phyloP scores from a whole-genome alignment of 768 basidiomycete species.

The Coprinellus micaceus region DNA sequence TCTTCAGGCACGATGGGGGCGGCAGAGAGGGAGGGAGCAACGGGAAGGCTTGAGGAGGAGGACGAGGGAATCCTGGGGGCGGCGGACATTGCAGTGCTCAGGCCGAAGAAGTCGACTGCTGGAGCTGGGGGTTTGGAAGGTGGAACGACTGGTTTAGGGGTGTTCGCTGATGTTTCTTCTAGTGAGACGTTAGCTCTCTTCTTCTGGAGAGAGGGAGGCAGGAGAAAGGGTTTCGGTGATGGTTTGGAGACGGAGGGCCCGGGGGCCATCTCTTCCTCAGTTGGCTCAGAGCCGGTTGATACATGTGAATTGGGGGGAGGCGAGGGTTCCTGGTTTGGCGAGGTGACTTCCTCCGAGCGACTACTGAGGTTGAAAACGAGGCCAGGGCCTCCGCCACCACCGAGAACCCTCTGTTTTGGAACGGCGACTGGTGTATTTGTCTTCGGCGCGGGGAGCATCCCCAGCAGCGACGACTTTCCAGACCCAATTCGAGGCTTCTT shows the following conservation, averaged over 20 bases:
- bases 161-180: slow-evolving; percentile 32
- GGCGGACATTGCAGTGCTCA: slow-evolving; percentile 33
- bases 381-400: slow-evolving; percentile 58
- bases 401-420: slow-evolving; percentile 54
- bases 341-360: slow-evolving; percentile 11
- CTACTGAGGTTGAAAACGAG: slow-evolving; percentile 49
- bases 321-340: not conserved
- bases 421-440: slow-evolving; percentile 42
- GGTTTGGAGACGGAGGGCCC: slow-evolving; percentile 11
- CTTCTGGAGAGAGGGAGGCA: slow-evolving; percentile 56
- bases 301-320: not conserved
- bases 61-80: slow-evolving; percentile 20
- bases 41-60: slow-evolving; percentile 19
- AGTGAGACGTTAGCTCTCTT: slow-evolving; percentile 58
- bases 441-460: slow-evolving; percentile 76
- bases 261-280: slow-evolving; percentile 22
- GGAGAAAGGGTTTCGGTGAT: slow-evolving; percentile 43
- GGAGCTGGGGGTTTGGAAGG: slow-evolving; percentile 25
- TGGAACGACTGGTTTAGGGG: slow-evolving; percentile 12
- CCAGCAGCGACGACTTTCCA: slow-evolving; percentile 60
- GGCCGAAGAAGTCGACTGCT: slow-evolving; percentile 64
- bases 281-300: slow-evolving; percentile 9
- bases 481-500: slow-evolving; percentile 60
- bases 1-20: slow-evolving; percentile 69
- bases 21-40: slow-evolving; percentile 46